Evolutionary conservation across 495 filamentous ascomycete species (phyloP).

Genomic region (Copromyces sp.): DNA sequence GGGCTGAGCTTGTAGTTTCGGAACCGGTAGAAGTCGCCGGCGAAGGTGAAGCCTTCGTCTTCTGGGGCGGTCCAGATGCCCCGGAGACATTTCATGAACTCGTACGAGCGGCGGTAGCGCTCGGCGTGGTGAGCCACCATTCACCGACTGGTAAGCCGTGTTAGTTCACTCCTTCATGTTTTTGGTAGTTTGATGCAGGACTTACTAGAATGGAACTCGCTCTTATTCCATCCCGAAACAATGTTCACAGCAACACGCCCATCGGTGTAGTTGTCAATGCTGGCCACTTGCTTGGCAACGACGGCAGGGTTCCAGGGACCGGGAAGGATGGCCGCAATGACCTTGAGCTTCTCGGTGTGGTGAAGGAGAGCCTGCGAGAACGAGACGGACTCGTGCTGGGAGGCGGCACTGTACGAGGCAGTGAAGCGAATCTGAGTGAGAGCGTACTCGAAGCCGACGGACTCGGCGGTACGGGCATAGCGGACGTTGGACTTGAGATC

Average conservation of each 20-base stretch:
- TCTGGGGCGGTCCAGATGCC: constrained; percentile 35
- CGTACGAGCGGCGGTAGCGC: constrained; percentile 35
- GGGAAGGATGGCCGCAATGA: constrained; percentile 40
- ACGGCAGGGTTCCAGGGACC: constrained; percentile 41
- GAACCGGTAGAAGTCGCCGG: constrained; percentile 40
- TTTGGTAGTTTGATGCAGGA: not conserved
- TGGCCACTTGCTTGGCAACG: constrained; percentile 40
- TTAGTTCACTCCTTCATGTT: not conserved
- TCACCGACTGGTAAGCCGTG: constrained; percentile 31
- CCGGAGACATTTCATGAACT: constrained; percentile 37
- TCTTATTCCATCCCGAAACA: constrained; percentile 42
- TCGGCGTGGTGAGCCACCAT: constrained; percentile 43
- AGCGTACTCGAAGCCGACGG: constrained; percentile 37
- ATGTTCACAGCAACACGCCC: constrained; percentile 40
- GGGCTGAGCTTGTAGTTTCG: constrained; percentile 37
- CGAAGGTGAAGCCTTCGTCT: constrained; percentile 34
- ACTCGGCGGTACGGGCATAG: constrained; percentile 36
- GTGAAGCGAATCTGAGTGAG: constrained; percentile 41
- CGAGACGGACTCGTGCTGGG: constrained; percentile 41
- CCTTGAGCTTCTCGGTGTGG: constrained; percentile 30
- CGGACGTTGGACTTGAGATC: constrained; percentile 32
- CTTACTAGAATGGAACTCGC: constrained; percentile 24
- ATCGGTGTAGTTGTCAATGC: constrained; percentile 38
- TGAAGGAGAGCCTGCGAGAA: constrained; percentile 39
- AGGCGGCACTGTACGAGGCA: constrained; percentile 38